A percentile compares a stretch with the other conserved stretches of the same genome.
phyloP scores from a whole-genome alignment of 2,329 filamentous ascomycete species.

The Colletotrichum cereale region DNA sequence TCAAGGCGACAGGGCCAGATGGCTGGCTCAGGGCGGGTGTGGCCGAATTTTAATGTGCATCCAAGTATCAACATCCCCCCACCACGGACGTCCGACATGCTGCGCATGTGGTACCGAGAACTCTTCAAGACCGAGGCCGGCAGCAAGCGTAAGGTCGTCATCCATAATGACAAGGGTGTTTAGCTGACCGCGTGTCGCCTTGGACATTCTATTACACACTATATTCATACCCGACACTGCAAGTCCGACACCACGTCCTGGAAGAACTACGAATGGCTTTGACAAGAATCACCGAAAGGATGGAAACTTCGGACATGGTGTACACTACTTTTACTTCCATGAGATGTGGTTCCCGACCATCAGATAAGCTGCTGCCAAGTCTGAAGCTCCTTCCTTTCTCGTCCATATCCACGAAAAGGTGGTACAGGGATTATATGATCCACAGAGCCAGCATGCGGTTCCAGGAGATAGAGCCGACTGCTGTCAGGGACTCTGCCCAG shows the following conservation, averaged over 20 bases:
- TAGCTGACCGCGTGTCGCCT: neutral
- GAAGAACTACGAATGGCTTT: no score
- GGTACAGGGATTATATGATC: neutral
- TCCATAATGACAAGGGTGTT: constrained; percentile 69
- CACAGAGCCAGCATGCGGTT: neutral
- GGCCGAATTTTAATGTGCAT: constrained; percentile 32
- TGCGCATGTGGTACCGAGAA: constrained; percentile 48
- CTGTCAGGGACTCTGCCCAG: neutral
- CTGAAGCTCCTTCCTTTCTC: neutral
- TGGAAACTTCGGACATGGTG: neutral
- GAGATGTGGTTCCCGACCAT: neutral
- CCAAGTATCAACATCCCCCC: constrained; percentile 1
- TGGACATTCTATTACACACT: neutral
- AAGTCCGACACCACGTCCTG: neutral
- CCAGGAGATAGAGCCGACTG: neutral
- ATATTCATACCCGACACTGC: no score
- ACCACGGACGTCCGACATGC: neutral
- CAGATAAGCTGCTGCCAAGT: neutral
- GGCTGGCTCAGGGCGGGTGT: no score
- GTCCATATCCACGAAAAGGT: neutral
- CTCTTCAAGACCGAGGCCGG: constrained; percentile 63
- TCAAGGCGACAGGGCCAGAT: no score
- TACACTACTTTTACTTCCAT: no score
- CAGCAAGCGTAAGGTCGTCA: constrained; percentile 67
- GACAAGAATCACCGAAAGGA: neutral